Percentiles rank a stretch among this genome's conserved stretches.
These are phyloP conservation scores for Starmerella stellata DNA, from an alignment of 805 yeast species.

Conservation along the genomic window DNA sequence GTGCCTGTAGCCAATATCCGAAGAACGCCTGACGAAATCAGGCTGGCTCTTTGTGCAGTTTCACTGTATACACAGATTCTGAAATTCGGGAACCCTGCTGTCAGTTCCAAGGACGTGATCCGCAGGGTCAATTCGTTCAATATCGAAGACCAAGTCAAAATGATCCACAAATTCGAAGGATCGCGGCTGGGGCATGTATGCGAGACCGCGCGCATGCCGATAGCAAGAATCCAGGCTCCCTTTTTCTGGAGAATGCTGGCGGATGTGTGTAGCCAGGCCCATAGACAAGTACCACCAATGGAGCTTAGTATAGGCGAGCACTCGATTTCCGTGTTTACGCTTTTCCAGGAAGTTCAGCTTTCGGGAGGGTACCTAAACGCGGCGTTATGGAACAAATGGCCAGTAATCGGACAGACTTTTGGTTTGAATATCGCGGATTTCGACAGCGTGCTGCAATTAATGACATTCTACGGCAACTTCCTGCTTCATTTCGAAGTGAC, in stretches of 20 bases:
- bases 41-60: constrained; percentile 10
- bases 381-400: constrained; percentile 12
- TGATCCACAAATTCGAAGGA: constrained; percentile 11
- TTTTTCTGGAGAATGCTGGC: constrained; percentile 10
- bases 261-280: constrained; percentile 10
- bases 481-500: constrained; percentile 15
- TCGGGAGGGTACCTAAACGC: constrained; percentile 11
- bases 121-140: constrained; percentile 9
- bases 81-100: constrained; percentile 6
- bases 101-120: constrained; percentile 6
- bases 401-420: constrained; percentile 6
- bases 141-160: constrained; percentile 7
- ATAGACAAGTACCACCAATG: constrained; percentile 6
- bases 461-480: constrained; percentile 12
- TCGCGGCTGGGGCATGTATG: constrained; percentile 4
- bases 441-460: constrained; percentile 5
- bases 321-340: constrained; percentile 7
- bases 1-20: neutral
- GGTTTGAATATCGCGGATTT: constrained; percentile 6
- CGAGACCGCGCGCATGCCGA: constrained; percentile 7
- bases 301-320: constrained; percentile 3
- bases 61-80: constrained; percentile 10
- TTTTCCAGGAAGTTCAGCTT: constrained; percentile 12
- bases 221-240: constrained; percentile 7
- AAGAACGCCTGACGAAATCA: neutral